Evolutionary conservation across 2,329 filamentous ascomycete genomes (phyloP).

Genomic region (Fusarium chaquense): DNA sequence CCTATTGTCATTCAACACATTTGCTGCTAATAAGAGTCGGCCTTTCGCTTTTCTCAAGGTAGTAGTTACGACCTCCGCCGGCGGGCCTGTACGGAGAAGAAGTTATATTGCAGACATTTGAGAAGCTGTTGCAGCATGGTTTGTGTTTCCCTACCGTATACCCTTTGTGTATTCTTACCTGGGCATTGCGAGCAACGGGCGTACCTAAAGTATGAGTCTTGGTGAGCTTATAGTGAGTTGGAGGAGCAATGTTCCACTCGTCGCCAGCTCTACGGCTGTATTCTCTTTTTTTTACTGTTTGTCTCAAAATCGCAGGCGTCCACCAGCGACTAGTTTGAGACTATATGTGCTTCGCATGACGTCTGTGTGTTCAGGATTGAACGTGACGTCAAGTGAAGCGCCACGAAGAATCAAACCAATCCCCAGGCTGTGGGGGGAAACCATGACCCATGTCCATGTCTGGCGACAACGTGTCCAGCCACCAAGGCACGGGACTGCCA

Average conservation of each 20-base stretch:
- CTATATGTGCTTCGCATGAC: constrained; percentile 41
- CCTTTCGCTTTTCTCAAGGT: not conserved
- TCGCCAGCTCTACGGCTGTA: not conserved
- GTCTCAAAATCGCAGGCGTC: constrained; percentile 33
- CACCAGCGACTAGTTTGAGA: constrained; percentile 39
- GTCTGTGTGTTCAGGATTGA: constrained; percentile 35
- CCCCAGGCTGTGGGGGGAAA: constrained; percentile 45
- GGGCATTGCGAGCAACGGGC: constrained; percentile 11
- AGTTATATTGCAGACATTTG: not conserved
- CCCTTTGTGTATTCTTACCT: constrained; percentile 2
- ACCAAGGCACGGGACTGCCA: constrained; percentile 16
- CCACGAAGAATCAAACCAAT: constrained; percentile 49
- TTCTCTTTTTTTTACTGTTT: constrained; percentile 9
- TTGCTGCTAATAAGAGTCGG: not conserved
- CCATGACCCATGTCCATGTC: constrained; percentile 22
- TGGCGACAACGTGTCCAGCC: constrained; percentile 46
- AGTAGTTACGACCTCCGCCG: not conserved
- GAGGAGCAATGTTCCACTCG: constrained; percentile 9
- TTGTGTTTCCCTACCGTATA: constrained; percentile 1
- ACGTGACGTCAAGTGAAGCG: constrained; percentile 48
- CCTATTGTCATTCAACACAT: not conserved
- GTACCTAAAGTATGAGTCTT: constrained; percentile 3
- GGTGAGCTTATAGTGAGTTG: not conserved
- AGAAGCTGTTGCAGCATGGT: not conserved
- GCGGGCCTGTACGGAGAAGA: not conserved